Base-by-base conservation (phyloP, 192 early-diverging fungal genomes). In the Umbelopsis ramanniana region DNA sequence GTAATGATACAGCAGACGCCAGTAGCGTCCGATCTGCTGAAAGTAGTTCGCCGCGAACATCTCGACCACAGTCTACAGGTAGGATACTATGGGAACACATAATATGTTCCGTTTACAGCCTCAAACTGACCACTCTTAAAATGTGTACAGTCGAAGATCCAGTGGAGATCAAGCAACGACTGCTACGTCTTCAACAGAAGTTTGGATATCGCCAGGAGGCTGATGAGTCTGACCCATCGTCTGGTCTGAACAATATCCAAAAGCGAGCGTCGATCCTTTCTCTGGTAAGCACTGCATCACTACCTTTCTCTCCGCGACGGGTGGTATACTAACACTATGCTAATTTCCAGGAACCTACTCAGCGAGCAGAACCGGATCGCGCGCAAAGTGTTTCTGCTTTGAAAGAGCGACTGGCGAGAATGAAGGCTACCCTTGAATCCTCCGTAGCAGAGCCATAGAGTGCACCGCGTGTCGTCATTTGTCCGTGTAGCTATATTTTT, bases 381-480 rank as follows among this genome's bases (percentile, higher is more conserved):
- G 74, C 86, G 14, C 86, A 88, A 68, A 88, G 89, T 23, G 90
- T 91, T 8, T 85, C 86, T 19, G 76, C 87, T 22, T 76, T 92
- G 52, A 92, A 89, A 73, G 89, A 93, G 73, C 52, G 88, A 67
- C 74, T 92, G 17, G 91, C 87, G 0, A 78, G 75, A 35, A 92
- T 92, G 89, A 92, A 89, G 72, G 67, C 66, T 17, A 52, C 52
- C 4, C 71, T 76, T 23, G 67, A 76, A 57, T 76, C 75, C 17
- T 70, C 75, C 14, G 66, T 37, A 10, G 15, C 35, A 29, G 57
- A 63, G 12, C 57, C 57, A 19, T 63, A 63, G 33, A 15, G 11
- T 54, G 40, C 40, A 21, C 17, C 6, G 35, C 33, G 4, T 19
- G 26, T 37, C 26, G 57, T 5, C 26, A 37, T 63, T 63, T 63